Base-by-base conservation (phyloP, 208 protist species). In the Wallacemonas rigidus region DNA sequence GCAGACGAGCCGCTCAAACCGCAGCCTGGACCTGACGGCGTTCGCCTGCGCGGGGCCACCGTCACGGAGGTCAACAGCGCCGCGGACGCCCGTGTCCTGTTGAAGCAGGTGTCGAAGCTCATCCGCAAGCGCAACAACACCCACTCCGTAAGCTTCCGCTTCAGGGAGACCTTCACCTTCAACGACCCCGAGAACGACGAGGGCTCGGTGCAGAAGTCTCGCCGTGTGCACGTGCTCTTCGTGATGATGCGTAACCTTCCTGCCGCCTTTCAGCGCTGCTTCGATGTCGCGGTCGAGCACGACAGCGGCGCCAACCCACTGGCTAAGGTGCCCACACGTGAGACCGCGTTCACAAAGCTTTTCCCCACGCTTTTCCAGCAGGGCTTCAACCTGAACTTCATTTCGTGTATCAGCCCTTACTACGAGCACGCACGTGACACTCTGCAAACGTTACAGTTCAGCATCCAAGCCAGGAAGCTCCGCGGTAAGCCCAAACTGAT, bases 151-250 rank as follows among this genome's bases (percentile, higher is more conserved):
- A 80, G 61, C 17, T 50, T 96, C 43, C 88, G 83, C 77, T 89
- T 96, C 78, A 91, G 87, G 2, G 89, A 96, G 74, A 91, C 91
- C 3, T 93, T 91, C 69, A 80, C 89, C 71, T 96, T 96, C 74
- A 68, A 80, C 8, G 91, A 96, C 69, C 88, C 91, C 7, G 85
- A 87, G 41, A 80, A 93, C 71, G 36, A 63, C 11, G 82, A 83
- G n/a, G 80, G 91, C 80, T 82, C 81, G 0, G 74, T 96, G 47
- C 81, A 77, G 69, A 93, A 94, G 77, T 91, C 87, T 36, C 85
- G 91, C n/a, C 79, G 76, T 6, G 76, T 93, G 38, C 83, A 86
- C 54, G 91, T 92, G 35, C 69, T 92, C 3, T 96, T 96, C 69
- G 81, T 80, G 7, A 69, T 96, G 11, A 68, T 96, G 69, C 87